These are phyloP conservation scores for Daucus carota DNA, from an alignment of 129 eudicot genomes.

Conservation along the genomic window DNA sequence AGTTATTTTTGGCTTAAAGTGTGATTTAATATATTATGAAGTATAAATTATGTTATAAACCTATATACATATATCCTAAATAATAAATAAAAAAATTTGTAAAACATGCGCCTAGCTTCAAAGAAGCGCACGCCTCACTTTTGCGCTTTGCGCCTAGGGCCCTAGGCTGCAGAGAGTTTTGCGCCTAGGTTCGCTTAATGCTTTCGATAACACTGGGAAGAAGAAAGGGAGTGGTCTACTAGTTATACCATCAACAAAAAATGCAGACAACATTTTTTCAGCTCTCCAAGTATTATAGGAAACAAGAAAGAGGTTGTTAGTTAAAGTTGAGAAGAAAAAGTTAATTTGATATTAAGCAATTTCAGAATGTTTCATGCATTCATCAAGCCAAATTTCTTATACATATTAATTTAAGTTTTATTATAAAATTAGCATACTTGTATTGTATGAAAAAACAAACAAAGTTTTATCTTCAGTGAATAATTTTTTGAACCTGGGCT, in stretches of 20 bases:
- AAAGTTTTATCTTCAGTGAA: neutral
- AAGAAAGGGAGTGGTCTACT: neutral
- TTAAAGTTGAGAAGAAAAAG: neutral
- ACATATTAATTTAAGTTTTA: neutral
- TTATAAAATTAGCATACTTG: neutral
- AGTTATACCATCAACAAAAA: neutral
- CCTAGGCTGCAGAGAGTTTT: too few relatives aligned
- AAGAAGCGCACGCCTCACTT: too few relatives aligned
- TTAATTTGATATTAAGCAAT: neutral
- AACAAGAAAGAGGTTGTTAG: neutral
- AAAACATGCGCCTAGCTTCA: too few relatives aligned
- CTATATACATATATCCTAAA: too few relatives aligned
- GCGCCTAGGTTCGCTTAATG: too few relatives aligned
- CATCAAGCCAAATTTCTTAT: neutral
- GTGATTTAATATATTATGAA: too few relatives aligned
- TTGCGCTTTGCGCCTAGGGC: too few relatives aligned
- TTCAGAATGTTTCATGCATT: neutral
- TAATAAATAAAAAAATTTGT: too few relatives aligned
- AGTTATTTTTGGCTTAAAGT: too few relatives aligned
- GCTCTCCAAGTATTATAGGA: neutral
- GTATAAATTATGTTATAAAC: too few relatives aligned
- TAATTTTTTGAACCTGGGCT: neutral
- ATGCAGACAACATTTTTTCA: neutral
- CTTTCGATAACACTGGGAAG: too few relatives aligned
- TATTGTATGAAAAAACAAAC: neutral